Evolutionary conservation across 116 monocot genomes (phyloP).

Genomic region (Zostera marina): DNA sequence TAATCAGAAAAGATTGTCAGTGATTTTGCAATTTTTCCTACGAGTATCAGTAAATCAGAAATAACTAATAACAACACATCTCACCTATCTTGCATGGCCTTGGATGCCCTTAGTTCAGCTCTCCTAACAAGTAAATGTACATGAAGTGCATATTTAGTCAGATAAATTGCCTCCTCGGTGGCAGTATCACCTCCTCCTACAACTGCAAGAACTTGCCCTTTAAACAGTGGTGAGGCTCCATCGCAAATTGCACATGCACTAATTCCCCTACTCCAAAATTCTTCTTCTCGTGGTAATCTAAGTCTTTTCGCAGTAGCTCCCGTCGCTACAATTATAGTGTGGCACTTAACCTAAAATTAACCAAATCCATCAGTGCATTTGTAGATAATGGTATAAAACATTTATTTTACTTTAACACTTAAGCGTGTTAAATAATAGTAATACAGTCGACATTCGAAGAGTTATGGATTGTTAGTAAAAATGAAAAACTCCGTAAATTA

Average conservation of each 20-base stretch:
- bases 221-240: conserved; percentile 94
- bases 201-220: conserved; percentile 87
- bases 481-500: no score
- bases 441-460: no score
- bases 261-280: conserved; percentile 99
- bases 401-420: no score
- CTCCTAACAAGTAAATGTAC: conserved; percentile 84
- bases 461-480: no score
- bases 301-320: conserved; percentile 93
- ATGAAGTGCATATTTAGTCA: conserved; percentile 97
- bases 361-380: neutral
- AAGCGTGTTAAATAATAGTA: no score
- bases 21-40: no score
- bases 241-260: conserved; percentile 99
- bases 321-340: conserved; percentile 83
- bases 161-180: conserved; percentile 89
- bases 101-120: conserved; percentile 67
- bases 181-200: conserved; percentile 97
- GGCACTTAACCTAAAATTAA: conserved; percentile 61
- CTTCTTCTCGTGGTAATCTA: conserved; percentile 88
- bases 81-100: conserved; percentile 97
- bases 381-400: neutral
- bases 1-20: no score
- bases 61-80: neutral
- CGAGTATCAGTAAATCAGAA: no score